Percentiles rank a stretch among this genome's conserved stretches.
phyloP scores from a whole-genome alignment of 768 basidiomycete genomes.

The Auricularia cornea region DNA sequence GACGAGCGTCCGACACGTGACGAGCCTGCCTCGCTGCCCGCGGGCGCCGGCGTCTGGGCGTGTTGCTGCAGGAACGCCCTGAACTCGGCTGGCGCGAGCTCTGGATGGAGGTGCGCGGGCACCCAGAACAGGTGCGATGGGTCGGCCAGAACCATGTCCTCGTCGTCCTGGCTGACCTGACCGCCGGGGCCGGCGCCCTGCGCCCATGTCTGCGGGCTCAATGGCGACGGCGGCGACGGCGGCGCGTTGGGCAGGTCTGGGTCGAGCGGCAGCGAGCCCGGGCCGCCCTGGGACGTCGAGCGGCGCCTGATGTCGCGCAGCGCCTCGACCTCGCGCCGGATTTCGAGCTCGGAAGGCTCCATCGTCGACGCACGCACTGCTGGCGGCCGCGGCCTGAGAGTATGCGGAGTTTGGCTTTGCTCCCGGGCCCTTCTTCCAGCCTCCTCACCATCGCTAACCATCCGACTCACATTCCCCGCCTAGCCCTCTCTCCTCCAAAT shows the following conservation, averaged over 20 bases:
- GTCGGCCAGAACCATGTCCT: slow-evolving; percentile 30
- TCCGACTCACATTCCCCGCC: no score
- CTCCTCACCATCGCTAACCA: no score
- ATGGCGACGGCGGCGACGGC: slow-evolving; percentile 46
- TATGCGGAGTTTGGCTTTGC: no score
- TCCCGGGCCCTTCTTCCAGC: no score
- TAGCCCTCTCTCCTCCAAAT: no score
- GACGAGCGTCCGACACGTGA: slow-evolving; percentile 31
- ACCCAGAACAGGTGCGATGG: slow-evolving; percentile 97
- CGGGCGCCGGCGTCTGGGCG: slow-evolving; percentile 46
- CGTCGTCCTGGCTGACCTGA: neutral
- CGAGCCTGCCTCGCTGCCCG: slow-evolving; percentile 19
- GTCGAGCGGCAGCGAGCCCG: slow-evolving; percentile 78
- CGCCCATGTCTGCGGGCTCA: slow-evolving; percentile 19
- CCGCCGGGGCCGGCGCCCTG: neutral
- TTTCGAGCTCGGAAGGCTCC: slow-evolving; percentile 78
- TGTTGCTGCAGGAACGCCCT: slow-evolving; percentile 92
- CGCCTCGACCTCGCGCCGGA: slow-evolving; percentile 79
- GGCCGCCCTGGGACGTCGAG: slow-evolving; percentile 64
- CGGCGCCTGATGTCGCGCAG: slow-evolving; percentile 76
- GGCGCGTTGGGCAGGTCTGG: slow-evolving; percentile 82
- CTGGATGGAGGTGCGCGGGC: slow-evolving; percentile 91
- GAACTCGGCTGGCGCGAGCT: slow-evolving; percentile 95
- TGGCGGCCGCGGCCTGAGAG: neutral
- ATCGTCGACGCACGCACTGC: slow-evolving; percentile 21